Evolutionary conservation across 2,329 filamentous ascomycete species (phyloP), one percentile per base, ranked within the genome.

Genomic region (Albophoma yamanashiensis): DNA sequence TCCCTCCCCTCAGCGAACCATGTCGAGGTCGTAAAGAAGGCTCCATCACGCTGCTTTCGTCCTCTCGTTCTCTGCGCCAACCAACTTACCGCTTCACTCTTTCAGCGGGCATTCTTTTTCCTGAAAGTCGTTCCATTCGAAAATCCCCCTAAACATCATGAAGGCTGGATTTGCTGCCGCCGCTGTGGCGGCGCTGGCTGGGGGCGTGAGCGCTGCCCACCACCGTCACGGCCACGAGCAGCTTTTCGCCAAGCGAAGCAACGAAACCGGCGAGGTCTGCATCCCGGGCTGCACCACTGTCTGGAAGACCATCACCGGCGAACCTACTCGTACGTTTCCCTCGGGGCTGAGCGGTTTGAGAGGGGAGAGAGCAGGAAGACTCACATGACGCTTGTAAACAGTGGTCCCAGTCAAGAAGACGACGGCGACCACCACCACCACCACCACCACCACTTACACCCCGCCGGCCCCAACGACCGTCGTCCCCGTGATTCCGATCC

Each of bases 91-190:
- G 87, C 87, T 90, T 90, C 88, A 91, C 86, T 91, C 89, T 75
- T 91, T 92, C 78, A 92, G 89, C 89, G 89, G 89, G 84, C 87
- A 86, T 79, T 89, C 86, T 77, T 89, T 88, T 71, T 64, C 59
- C 55, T 59, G 36, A 57, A 43, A n/a, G 40, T 15, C 62, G 22
- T 58, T n/a, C 11, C 40, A 40, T 59, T 58, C 50, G 47, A 31
- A 31, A 52, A 31, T 15, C 15, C 47, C 15, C 20, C 25, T 31
- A 53, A 22, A 34, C 27, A 88, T 71, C 50, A 94, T 94, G 90
- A 94, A 89, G 88, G 85, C 81, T 70, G 80, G 81, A 70, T 73
- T 89, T 70, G 75, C 89, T 67, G 82, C 84, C 68, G 83, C 87
- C 74, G 84, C 86, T 74, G 80, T 77, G 75, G 87, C 79, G 74